Percentiles rank a stretch among this genome's conserved stretches.
Evolutionary conservation across 805 yeast species (phyloP).

Genomic region (Ogataea sp.): DNA sequence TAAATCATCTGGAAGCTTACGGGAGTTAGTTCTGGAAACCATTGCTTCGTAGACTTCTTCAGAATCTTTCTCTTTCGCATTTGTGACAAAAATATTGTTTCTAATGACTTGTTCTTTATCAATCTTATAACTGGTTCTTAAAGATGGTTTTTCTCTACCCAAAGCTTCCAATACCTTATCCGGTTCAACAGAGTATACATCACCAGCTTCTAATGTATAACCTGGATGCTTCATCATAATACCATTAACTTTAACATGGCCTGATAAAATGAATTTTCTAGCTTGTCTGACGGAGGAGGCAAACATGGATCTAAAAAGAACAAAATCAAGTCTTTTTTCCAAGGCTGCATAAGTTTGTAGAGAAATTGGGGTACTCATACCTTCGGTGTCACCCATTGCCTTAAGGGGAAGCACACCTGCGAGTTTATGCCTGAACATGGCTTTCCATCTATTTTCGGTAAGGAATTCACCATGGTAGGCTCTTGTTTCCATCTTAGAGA

Average conservation of each 20-base stretch:
- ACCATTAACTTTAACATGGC: conserved; percentile 83
- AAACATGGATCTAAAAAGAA: conserved; percentile 85
- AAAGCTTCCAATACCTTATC: conserved; percentile 77
- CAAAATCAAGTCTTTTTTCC: conserved; percentile 85
- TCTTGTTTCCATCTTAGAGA: conserved; percentile 84
- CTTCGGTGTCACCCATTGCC: conserved; percentile 60
- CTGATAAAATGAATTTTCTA: conserved; percentile 73
- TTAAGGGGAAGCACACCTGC: conserved; percentile 87
- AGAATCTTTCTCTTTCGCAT: conserved; percentile 49
- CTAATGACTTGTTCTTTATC: conserved; percentile 65
- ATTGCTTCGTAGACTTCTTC: conserved; percentile 31
- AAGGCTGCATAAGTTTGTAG: conserved; percentile 83
- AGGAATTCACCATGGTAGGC: conserved; percentile 93
- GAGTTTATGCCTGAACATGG: conserved; percentile 58
- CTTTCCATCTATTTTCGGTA: conserved; percentile 76
- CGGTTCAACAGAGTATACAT: conserved; percentile 78
- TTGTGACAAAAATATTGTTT: conserved; percentile 68
- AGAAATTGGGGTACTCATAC: conserved; percentile 66
- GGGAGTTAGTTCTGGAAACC: conserved; percentile 25
- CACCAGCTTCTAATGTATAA: conserved; percentile 74
- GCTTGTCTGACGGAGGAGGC: conserved; percentile 94
- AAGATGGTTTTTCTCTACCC: conserved; percentile 78
- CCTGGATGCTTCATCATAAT: conserved; percentile 70
- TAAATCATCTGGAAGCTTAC: not conserved
- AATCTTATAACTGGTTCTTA: conserved; percentile 55